Base-by-base conservation (phyloP, 2,329 filamentous ascomycete species). In the Ascochyta viciae-villosae region DNA sequence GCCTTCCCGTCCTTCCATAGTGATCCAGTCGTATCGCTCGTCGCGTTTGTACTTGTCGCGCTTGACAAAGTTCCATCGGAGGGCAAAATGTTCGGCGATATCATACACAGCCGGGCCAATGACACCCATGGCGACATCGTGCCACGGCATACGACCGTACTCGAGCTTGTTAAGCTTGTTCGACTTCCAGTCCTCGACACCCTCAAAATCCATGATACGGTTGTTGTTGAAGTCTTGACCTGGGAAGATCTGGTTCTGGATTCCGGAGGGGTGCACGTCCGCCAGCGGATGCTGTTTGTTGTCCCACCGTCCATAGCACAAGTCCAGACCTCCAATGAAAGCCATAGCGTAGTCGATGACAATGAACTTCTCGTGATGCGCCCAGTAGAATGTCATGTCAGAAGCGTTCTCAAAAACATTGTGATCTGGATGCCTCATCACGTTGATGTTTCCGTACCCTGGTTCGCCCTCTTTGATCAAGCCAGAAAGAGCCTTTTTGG, bases 191-290 rank as follows among this genome's bases (percentile, higher is more conserved):
- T 97, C 89, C 27, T 90, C 76, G 1, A 98, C 95, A 29, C 89
- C 89, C 66, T 97, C 84, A 74, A 98, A 99, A 70, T 99, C 95
- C 89, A 96, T 90, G 65, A 98, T 88, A 34, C 94, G 87, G 74
- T 96, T 97, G 76, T 98, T 98, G 77, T 98, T 98, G 81, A 96
- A 98, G 69, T 99, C 95, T 72, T 99, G 95, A 0, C 95, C 95
- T 0, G 95, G 93, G 83, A 92, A 99, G 19, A 97, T 82, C 74
- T 97, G 93, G 50, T 93, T 86, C 13, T 85, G 81, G 16, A 96
- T 85, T 19, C 90, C 91, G 39, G 89, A 87, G 0, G 94, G 94
- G 72, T 98, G 93, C 0, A 93, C 87, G 74, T 98, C 95, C 0
- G 94, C 85, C 13, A 97, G 82, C 1, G 88, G 84, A 76, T 98